Base-by-base conservation (phyloP, 2,329 filamentous ascomycete genomes). In the Zalaria obscura region DNA sequence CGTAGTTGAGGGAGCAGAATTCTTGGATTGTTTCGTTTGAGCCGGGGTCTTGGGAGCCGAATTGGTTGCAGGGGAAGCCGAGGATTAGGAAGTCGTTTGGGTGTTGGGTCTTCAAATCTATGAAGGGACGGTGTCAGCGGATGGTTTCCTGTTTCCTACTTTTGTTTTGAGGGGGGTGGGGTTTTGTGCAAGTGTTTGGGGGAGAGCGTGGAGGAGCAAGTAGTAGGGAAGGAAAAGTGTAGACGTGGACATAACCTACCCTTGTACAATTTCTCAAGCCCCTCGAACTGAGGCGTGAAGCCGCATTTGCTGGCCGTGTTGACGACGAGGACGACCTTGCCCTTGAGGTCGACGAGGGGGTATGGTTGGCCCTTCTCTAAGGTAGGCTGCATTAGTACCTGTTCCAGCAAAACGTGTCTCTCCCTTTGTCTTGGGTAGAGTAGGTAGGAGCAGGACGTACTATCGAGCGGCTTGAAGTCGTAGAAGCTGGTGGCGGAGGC, bases 281-380 rank as follows among this genome's bases (percentile, higher is more conserved):
- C 85, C 48, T 76, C 79, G 66, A 91, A 95, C 67, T 98, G 91
- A 8, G 87, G 87, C 3, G 91, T 96, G 76, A 96, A 96, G 62
- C 91, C 89, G 72, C 91, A 98, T 71, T 96, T 95, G 62, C 85
- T 93, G 52, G 91, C 91, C 1, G 89, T 95, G 77, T 98, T 98
- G 68, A 98, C 87, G 55, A 94, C 73, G 46, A 98, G 80, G 54
- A 96, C 77, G 52, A 96, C 89, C 66, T 96, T 96, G 73, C 82
- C 84, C 62, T 84, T 78, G 67, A 86, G 83, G 47, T 79, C 65
- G 51, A 68, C 58, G 50, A 96, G 72, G 45, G 78, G 69, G 58
- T 80, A 80, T 51, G 82, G 73, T 42, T 75, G 59, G 62, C 86
- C 87, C 61, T 78, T 80, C 60, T 87, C 80, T 86, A n/a, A n/a